A percentile compares a stretch with the other conserved stretches of the same genome.
Evolutionary conservation across 1,284 basidiomycete species (phyloP).

Genomic region (Garcileccinum viscosum): DNA sequence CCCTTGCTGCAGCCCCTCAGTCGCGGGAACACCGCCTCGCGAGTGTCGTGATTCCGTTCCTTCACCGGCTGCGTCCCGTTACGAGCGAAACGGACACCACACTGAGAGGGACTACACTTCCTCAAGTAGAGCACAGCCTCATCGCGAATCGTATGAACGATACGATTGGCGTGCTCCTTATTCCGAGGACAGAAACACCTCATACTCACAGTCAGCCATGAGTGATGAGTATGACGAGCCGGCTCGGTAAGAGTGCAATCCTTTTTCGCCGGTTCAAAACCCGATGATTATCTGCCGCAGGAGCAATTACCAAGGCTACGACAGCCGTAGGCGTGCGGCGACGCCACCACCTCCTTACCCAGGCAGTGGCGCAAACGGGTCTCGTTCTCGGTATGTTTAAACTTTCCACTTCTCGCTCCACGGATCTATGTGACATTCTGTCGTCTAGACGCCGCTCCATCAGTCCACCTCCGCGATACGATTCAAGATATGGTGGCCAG

Average conservation of each 20-base stretch:
- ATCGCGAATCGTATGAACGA: slow-evolving; percentile 61
- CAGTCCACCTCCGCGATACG: slow-evolving; percentile 62
- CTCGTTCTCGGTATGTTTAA: slow-evolving; percentile 58
- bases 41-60: slow-evolving; percentile 68
- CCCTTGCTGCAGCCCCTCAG: slow-evolving; percentile 46
- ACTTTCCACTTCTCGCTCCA: background rate
- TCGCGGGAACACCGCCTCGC: slow-evolving; percentile 66
- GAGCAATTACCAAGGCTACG: slow-evolving; percentile 49
- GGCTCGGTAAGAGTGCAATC: slow-evolving; percentile 48
- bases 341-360: slow-evolving; percentile 63
- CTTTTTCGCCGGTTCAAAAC: background rate
- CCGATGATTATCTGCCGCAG: slow-evolving; percentile 36
- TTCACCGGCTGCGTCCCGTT: slow-evolving; percentile 48
- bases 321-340: slow-evolving; percentile 60
- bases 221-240: slow-evolving; percentile 58
- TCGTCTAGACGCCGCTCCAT: slow-evolving; percentile 69
- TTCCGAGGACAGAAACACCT: slow-evolving; percentile 29
- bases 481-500: slow-evolving; percentile 46
- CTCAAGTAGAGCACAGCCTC: slow-evolving; percentile 54
- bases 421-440: background rate
- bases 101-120: slow-evolving; percentile 56
- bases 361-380: slow-evolving; percentile 44
- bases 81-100: slow-evolving; percentile 46
- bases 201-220: slow-evolving; percentile 43
- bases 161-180: slow-evolving; percentile 57